phyloP scores from a whole-genome alignment of 2,329 filamentous ascomycete species.

The Phaeosphaeria sp. region DNA sequence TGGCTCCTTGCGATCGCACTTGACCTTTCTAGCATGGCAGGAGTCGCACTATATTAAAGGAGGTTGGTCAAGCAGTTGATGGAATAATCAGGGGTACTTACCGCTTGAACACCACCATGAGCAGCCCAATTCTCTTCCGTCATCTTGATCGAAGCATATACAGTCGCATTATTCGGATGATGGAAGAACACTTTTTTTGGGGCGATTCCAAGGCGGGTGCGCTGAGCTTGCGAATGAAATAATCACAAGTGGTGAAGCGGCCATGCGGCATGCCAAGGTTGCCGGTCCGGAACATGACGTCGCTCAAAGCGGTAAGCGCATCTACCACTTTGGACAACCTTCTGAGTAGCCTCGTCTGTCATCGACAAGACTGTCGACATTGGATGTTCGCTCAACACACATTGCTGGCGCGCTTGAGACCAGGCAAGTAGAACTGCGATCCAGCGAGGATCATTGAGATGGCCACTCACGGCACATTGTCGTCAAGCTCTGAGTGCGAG shows the following conservation, averaged over 20 bases:
- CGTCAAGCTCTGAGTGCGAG: neutral
- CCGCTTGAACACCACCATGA: constrained; percentile 39
- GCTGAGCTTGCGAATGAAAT: neutral
- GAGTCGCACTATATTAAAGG: constrained; percentile 28
- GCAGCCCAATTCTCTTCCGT: constrained; percentile 41
- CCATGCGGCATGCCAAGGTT: constrained; percentile 3
- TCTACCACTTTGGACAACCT: neutral
- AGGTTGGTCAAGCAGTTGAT: neutral
- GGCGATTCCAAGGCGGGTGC: neutral
- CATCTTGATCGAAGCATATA: constrained; percentile 16
- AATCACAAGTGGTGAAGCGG: neutral
- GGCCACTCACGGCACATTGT: neutral
- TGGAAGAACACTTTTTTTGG: neutral
- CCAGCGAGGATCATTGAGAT: neutral
- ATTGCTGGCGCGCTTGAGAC: neutral
- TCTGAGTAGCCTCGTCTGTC: neutral
- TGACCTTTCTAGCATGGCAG: constrained; percentile 42
- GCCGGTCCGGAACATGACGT: constrained; percentile 3
- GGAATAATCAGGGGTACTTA: constrained; percentile 1
- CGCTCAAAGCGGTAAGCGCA: constrained; percentile 1
- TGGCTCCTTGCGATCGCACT: constrained; percentile 44
- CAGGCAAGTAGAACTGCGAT: neutral
- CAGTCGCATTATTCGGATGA: neutral
- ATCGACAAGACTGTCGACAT: too few species aligned
- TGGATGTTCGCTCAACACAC: neutral